Evolutionary conservation across 2,329 filamentous ascomycete species (phyloP).

Genomic region (Xylaria sp.): DNA sequence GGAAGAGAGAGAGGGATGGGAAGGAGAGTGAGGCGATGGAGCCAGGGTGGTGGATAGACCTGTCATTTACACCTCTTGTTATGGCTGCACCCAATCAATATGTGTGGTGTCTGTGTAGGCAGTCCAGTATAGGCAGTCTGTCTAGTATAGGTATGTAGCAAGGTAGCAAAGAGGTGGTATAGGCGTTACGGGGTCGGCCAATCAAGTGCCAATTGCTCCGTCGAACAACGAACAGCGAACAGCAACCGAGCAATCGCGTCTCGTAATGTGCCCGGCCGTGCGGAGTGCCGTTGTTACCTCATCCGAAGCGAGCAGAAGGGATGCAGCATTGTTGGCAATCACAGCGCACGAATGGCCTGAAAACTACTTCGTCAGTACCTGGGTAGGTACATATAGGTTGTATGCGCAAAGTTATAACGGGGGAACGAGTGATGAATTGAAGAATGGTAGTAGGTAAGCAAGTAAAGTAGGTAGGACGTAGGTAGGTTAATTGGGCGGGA

Average conservation of each 20-base stretch:
- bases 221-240: slow-evolving; percentile 6
- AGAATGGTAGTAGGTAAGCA: too few species aligned
- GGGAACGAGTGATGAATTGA: neutral
- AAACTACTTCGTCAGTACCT: too few species aligned
- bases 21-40: slow-evolving; percentile 35
- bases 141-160: too few species aligned
- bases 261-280: slow-evolving; percentile 22
- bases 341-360: neutral
- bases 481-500: too few species aligned
- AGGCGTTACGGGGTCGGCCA: slow-evolving; percentile 23
- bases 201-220: slow-evolving; percentile 28
- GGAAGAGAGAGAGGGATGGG: slow-evolving; percentile 8
- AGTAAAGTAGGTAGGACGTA: too few species aligned
- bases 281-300: slow-evolving; percentile 27
- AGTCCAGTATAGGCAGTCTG: neutral
- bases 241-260: slow-evolving; percentile 27
- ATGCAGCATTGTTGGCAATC: slow-evolving; percentile 31
- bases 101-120: slow-evolving; percentile 9
- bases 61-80: slow-evolving; percentile 37
- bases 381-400: too few species aligned
- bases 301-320: slow-evolving; percentile 13
- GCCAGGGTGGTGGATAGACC: slow-evolving; percentile 36
- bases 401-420: neutral
- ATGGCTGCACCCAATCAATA: slow-evolving; percentile 31
- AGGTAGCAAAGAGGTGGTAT: slow-evolving; percentile 2